Evolutionary conservation across 2,329 filamentous ascomycete genomes (phyloP).

Genomic region (Pseudofabraea citricarpa): DNA sequence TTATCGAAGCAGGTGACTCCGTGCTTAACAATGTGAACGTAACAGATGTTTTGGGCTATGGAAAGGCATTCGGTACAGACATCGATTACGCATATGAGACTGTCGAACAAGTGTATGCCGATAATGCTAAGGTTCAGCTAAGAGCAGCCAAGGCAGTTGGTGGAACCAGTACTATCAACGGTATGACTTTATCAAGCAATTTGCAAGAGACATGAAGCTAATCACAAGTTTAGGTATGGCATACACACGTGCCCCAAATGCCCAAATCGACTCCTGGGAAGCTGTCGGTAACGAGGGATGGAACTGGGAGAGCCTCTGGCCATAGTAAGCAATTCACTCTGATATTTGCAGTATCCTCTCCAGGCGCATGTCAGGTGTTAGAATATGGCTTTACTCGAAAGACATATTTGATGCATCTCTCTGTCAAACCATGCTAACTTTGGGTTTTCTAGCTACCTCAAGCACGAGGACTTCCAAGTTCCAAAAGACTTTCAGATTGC

Average conservation of each 20-base stretch:
- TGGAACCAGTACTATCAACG: background rate
- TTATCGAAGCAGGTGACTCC: background rate
- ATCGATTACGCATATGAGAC: background rate
- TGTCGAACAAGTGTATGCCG: background rate
- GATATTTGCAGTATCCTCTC: too few species aligned
- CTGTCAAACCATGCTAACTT: too few species aligned
- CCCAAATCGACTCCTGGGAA: slow-evolving; percentile 32
- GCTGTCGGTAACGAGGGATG: slow-evolving; percentile 29
- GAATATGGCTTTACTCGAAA: too few species aligned
- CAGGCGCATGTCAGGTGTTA: too few species aligned
- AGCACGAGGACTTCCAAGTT: background rate
- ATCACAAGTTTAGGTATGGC: background rate
- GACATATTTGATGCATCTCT: too few species aligned
- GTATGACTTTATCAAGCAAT: background rate
- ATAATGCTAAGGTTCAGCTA: background rate
- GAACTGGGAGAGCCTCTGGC: slow-evolving; percentile 30
- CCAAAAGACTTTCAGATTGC: background rate
- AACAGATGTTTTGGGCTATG: background rate
- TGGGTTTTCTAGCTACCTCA: too few species aligned
- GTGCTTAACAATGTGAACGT: background rate
- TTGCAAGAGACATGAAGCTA: background rate
- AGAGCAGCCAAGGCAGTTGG: background rate
- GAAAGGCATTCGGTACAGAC: background rate
- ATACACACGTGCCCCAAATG: slow-evolving; percentile 5
- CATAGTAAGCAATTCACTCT: slow-evolving; percentile 28